phyloP scores from a whole-genome alignment of 2,329 filamentous ascomycete species.

The Ceratocystis cacaofunesta region DNA sequence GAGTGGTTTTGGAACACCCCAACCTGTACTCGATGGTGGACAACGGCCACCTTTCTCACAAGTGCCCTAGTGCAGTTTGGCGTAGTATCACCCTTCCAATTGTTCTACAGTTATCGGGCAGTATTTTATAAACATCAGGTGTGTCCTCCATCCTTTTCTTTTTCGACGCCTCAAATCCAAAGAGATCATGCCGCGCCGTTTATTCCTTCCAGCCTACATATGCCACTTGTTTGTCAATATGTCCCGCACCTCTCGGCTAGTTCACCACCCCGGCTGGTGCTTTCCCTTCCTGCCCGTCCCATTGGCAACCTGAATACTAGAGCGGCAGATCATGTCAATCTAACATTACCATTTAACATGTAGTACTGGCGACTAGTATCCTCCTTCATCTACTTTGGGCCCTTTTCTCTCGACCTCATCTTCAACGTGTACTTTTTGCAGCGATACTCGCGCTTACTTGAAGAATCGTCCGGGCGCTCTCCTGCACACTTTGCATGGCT shows the following conservation, averaged over 20 bases:
- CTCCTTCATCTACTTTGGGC: conserved; percentile 95
- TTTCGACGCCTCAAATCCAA: not conserved
- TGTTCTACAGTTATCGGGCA: conserved; percentile 90
- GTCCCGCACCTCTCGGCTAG: not conserved
- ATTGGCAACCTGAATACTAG: not conserved
- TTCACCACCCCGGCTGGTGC: not conserved
- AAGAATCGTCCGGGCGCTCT: conserved; percentile 83
- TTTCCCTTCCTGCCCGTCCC: not conserved
- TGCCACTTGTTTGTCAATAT: too few relatives aligned
- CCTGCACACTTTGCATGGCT: conserved; percentile 94
- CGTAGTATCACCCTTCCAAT: conserved; percentile 80
- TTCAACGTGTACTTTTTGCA: conserved; percentile 99
- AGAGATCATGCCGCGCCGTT: too few relatives aligned
- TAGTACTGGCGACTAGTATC: conserved; percentile 95
- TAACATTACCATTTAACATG: conserved; percentile 4
- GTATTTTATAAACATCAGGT: conserved; percentile 90
- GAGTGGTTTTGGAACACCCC: conserved; percentile 99
- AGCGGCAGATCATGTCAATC: not conserved
- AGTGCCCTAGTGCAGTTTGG: conserved; percentile 87
- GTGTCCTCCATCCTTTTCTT: conserved; percentile 22
- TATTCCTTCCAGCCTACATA: too few relatives aligned
- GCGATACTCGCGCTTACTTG: conserved; percentile 84
- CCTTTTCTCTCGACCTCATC: conserved; percentile 80
- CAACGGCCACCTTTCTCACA: conserved; percentile 74
- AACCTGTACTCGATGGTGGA: conserved; percentile 92